These are phyloP conservation scores for Ophiocordyceps camponoti-floridani DNA, from an alignment of 2,329 filamentous ascomycete species.

Conservation along the genomic window DNA sequence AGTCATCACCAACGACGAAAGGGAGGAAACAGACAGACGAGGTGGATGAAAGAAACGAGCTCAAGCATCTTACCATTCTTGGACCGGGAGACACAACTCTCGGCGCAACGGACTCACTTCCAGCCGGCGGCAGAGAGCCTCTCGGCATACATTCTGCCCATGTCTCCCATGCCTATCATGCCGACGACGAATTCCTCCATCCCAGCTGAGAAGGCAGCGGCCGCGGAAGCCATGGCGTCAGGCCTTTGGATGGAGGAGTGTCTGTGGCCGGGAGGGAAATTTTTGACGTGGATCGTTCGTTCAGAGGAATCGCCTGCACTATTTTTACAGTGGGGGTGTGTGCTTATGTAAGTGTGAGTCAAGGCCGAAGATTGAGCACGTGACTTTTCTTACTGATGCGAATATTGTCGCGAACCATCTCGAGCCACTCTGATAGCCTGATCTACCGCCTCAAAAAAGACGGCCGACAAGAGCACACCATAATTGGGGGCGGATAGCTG, in stretches of 20 bases:
- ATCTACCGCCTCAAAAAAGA: too few relatives aligned
- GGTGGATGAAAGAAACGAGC: too few relatives aligned
- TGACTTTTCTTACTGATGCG: not conserved
- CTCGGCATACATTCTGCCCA: slow-evolving; percentile 97
- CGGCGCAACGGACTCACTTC: slow-evolving; percentile 49
- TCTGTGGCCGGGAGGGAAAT: not conserved
- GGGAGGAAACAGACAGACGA: slow-evolving; percentile 2
- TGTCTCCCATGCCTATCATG: slow-evolving; percentile 97
- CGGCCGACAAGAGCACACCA: too few relatives aligned
- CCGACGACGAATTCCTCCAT: slow-evolving; percentile 66
- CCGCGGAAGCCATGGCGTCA: slow-evolving; percentile 12
- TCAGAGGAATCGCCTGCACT: not conserved
- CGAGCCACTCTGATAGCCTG: too few relatives aligned
- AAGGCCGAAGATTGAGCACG: not conserved
- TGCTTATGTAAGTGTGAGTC: not conserved
- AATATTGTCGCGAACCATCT: too few relatives aligned
- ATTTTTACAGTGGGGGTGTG: not conserved
- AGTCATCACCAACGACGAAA: slow-evolving; percentile 66
- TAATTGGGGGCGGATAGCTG: too few relatives aligned
- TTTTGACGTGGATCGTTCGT: not conserved
- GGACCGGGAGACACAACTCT: slow-evolving; percentile 1
- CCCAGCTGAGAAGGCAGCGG: slow-evolving; percentile 15
- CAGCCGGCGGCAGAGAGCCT: slow-evolving; percentile 80
- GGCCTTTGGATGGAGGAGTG: not conserved
- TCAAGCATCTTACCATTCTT: not conserved